Conservation (phyloP, 139 green algal species). For the Chlorella ohadii region DNA sequence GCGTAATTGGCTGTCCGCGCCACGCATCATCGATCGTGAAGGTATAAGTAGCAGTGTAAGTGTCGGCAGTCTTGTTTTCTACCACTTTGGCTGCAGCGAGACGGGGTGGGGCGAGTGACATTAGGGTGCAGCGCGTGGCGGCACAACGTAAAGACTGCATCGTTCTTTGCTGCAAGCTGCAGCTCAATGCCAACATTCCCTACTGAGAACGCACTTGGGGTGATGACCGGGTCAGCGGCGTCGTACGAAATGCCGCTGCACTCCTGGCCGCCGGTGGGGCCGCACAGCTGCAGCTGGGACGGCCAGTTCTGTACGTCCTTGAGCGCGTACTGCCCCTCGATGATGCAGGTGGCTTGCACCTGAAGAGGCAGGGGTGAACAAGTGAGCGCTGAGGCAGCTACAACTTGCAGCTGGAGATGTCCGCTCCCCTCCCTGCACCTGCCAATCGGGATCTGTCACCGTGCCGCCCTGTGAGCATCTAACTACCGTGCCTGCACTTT, state of each 20-base stretch:
- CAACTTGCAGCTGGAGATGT: neutral
- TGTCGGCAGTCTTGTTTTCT: neutral
- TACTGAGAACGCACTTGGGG: neutral
- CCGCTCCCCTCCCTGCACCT: neutral
- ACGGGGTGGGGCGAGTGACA: no score
- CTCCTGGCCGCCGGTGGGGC: neutral
- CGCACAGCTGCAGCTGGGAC: neutral
- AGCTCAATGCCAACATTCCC: neutral
- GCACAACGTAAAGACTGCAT: neutral
- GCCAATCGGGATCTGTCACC: no score
- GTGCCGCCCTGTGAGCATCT: neutral
- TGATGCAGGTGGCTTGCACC: neutral
- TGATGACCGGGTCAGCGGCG: neutral
- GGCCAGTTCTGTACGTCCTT: neutral
- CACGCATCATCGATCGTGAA: neutral
- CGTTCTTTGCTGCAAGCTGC: neutral
- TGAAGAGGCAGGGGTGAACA: neutral
- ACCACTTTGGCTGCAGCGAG: neutral
- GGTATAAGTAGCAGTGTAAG: neutral
- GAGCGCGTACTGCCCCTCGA: neutral
- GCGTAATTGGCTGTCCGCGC: neutral
- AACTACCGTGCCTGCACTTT: neutral
- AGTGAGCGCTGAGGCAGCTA: neutral
- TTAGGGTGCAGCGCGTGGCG: neutral
- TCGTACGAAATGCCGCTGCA: neutral